Conservation (phyloP, 495 filamentous ascomycete species). For the Parachaetomium inaequale region DNA sequence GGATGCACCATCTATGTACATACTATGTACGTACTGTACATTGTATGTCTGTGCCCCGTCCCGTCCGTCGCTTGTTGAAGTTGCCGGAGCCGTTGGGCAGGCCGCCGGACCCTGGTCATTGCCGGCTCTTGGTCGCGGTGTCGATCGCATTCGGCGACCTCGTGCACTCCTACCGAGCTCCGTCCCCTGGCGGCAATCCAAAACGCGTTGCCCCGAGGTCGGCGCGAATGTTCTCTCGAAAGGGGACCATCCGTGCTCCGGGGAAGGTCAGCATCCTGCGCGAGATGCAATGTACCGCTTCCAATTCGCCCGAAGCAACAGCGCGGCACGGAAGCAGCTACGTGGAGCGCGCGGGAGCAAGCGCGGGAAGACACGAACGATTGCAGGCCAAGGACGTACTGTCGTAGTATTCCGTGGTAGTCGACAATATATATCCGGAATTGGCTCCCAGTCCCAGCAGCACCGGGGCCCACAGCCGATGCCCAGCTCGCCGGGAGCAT, state of each 20-base stretch:
- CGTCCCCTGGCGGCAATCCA: too few relatives aligned
- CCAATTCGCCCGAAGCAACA: not conserved
- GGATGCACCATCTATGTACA: not conserved
- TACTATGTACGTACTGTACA: too few relatives aligned
- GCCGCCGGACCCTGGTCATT: not conserved
- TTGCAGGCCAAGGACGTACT: not conserved
- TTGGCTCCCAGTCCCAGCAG: not conserved
- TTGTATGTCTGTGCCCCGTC: slow-evolving; percentile 1
- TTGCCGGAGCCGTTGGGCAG: not conserved
- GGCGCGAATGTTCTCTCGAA: not conserved
- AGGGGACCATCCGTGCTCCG: not conserved
- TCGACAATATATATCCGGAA: slow-evolving; percentile 3
- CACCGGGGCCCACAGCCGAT: not conserved
- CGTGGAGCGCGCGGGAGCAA: slow-evolving; percentile 11
- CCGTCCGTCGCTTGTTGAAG: not conserved
- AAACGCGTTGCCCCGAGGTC: not conserved
- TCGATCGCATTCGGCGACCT: not conserved
- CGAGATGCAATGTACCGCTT: not conserved
- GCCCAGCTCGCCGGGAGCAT: not conserved
- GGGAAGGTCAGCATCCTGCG: not conserved
- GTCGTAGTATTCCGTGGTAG: slow-evolving; percentile 1
- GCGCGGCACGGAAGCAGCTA: slow-evolving; percentile 2
- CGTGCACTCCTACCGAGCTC: too few relatives aligned
- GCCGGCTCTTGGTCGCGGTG: not conserved
- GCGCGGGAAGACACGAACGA: slow-evolving; percentile 2